These are phyloP conservation scores for Heliocybe sulcata DNA, from an alignment of 1,284 basidiomycete genomes.

Conservation along the genomic window DNA sequence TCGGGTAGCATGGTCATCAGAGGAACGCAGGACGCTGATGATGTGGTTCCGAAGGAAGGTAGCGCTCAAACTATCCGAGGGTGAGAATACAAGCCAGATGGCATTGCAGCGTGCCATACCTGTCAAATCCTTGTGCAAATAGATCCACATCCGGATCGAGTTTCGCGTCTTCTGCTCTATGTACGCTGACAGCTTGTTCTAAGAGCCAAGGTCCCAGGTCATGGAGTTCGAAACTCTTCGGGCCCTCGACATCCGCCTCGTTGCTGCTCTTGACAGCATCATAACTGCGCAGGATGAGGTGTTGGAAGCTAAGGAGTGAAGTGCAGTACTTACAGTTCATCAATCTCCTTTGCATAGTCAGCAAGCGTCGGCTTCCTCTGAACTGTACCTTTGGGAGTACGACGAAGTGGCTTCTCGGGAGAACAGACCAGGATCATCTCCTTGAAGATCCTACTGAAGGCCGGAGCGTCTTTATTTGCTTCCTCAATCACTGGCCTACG, in stretches of 20 bases:
- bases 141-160: conserved; percentile 17
- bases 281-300: neutral
- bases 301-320: neutral
- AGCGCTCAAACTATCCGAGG: conserved; percentile 19
- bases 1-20: neutral
- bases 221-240: conserved; percentile 14
- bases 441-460: conserved; percentile 14
- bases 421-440: conserved; percentile 9
- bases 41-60: conserved; percentile 26
- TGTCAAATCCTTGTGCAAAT: conserved; percentile 28
- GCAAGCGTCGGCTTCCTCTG: conserved; percentile 4
- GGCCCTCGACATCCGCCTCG: neutral
- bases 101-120: conserved; percentile 13
- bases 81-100: neutral
- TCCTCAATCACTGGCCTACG: conserved; percentile 12
- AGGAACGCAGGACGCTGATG: conserved; percentile 16
- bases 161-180: neutral
- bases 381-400: conserved; percentile 8
- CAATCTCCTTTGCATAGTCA: conserved; percentile 6
- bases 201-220: conserved; percentile 21
- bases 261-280: neutral
- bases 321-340: conserved; percentile 3
- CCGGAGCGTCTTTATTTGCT: conserved; percentile 13
- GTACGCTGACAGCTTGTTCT: conserved; percentile 17
- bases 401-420: conserved; percentile 4